Conservation (phyloP, 495 filamentous ascomycete species). For the Pseudotulostoma volvatum region DNA sequence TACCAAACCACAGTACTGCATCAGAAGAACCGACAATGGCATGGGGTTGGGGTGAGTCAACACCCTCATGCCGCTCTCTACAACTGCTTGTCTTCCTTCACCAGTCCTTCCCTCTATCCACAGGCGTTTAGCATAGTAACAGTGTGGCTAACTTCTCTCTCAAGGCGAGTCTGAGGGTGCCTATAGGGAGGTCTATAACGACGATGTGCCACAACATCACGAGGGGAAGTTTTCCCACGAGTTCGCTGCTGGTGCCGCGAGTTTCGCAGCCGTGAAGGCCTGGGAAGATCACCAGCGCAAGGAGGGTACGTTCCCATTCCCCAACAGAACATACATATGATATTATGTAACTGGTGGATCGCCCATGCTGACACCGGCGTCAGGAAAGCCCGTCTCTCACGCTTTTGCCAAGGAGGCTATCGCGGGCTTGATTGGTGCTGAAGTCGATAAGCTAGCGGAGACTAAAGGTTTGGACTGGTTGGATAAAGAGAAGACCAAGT, state of each 20-base stretch:
- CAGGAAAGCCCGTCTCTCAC: conserved; percentile 56
- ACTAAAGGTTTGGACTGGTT: conserved; percentile 57
- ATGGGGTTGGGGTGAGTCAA: no score
- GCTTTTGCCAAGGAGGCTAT: conserved; percentile 63
- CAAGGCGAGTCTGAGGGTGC: no score
- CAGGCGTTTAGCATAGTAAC: no score
- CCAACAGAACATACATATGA: no score
- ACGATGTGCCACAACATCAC: conserved; percentile 23
- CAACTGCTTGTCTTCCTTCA: no score
- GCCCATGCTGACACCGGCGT: no score
- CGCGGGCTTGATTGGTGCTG: conserved; percentile 50
- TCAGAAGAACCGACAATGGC: no score
- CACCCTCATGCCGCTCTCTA: no score
- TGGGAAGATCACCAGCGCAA: conserved; percentile 62
- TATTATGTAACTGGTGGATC: no score
- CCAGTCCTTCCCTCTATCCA: no score
- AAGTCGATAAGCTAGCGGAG: conserved; percentile 67
- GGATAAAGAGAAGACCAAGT: conserved; percentile 49
- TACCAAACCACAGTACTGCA: no score
- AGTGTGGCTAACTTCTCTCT: no score
- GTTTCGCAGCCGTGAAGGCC: conserved; percentile 65
- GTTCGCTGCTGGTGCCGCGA: conserved; percentile 55
- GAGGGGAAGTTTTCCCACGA: conserved; percentile 56
- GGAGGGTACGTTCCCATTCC: conserved; percentile 54
- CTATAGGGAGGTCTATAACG: conserved; percentile 46